Percentiles rank a stretch among this genome's conserved stretches.
Evolutionary conservation across 2,329 filamentous ascomycete genomes (phyloP).

Genomic region (Myriosclerotinia curreyana): DNA sequence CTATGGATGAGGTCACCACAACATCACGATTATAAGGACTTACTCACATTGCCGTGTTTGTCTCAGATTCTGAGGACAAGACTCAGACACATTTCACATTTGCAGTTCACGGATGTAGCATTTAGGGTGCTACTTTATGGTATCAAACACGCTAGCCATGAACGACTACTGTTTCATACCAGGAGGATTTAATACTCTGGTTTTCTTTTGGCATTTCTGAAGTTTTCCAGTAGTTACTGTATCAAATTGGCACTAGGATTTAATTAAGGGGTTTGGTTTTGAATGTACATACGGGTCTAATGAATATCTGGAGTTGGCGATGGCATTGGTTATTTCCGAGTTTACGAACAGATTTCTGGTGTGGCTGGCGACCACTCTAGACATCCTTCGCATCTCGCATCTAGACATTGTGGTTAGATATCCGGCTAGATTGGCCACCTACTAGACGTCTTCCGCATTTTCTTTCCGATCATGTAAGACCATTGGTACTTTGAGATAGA

Average conservation of each 20-base stretch:
- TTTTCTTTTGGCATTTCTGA: background rate
- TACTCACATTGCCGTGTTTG: too few species aligned
- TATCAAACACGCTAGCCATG: background rate
- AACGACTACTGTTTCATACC: background rate
- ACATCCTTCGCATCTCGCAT: background rate
- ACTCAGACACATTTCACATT: too few species aligned
- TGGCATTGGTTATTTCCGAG: background rate
- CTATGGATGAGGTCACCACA: too few species aligned
- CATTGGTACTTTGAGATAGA: background rate
- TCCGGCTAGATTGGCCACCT: background rate
- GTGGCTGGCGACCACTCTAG: background rate
- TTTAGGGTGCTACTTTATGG: background rate
- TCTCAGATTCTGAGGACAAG: too few species aligned
- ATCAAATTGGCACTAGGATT: too few species aligned
- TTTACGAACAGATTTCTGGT: background rate
- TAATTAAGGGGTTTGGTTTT: background rate
- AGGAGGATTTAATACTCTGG: background rate
- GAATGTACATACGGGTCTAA: background rate
- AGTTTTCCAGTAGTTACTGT: rapidly evolving
- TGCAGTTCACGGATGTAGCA: background rate
- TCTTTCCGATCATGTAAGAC: too few species aligned
- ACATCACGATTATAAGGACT: too few species aligned
- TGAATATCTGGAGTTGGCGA: background rate
- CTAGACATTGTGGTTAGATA: background rate
- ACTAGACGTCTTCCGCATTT: background rate